phyloP scores from a whole-genome alignment of 805 yeast genomes.

The Candida endomychidarum region DNA sequence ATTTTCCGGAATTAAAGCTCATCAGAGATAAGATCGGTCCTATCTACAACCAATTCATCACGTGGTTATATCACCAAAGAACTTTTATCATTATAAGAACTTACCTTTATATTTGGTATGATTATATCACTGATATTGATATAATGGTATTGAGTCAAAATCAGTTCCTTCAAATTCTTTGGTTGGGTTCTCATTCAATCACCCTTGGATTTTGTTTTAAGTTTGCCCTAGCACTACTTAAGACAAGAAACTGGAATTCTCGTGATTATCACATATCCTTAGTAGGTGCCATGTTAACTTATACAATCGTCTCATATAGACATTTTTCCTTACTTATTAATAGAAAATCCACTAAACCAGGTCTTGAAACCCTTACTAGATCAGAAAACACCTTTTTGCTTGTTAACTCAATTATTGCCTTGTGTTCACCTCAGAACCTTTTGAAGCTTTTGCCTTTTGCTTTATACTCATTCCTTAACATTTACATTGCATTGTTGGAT shows the following conservation, averaged over 20 bases:
- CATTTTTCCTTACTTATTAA: slow-evolving; percentile 10
- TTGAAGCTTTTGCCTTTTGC: slow-evolving; percentile 27
- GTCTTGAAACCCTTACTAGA: slow-evolving; percentile 22
- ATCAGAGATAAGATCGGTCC: neutral
- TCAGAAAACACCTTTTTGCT: slow-evolving; percentile 32
- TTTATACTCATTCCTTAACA: slow-evolving; percentile 29
- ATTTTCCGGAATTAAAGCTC: slow-evolving; percentile 5
- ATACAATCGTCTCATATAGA: slow-evolving; percentile 21
- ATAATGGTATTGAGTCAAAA: neutral
- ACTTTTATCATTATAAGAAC: slow-evolving; percentile 1
- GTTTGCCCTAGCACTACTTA: neutral
- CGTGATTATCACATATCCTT: slow-evolving; percentile 14
- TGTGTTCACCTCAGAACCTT: slow-evolving; percentile 17
- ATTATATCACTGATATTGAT: neutral
- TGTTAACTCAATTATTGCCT: slow-evolving; percentile 21
- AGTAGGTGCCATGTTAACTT: slow-evolving; percentile 17
- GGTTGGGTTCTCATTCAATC: slow-evolving; percentile 14
- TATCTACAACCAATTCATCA: neutral
- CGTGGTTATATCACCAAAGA: slow-evolving; percentile 1
- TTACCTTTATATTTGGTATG: slow-evolving; percentile 2
- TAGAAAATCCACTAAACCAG: slow-evolving; percentile 5
- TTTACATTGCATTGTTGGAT: slow-evolving; percentile 19
- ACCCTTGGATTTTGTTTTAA: slow-evolving; percentile 7
- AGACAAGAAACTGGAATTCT: neutral
- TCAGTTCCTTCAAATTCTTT: slow-evolving; percentile 11